Base-by-base conservation (phyloP, 768 basidiomycete species). In the Termitomyces sp. region DNA sequence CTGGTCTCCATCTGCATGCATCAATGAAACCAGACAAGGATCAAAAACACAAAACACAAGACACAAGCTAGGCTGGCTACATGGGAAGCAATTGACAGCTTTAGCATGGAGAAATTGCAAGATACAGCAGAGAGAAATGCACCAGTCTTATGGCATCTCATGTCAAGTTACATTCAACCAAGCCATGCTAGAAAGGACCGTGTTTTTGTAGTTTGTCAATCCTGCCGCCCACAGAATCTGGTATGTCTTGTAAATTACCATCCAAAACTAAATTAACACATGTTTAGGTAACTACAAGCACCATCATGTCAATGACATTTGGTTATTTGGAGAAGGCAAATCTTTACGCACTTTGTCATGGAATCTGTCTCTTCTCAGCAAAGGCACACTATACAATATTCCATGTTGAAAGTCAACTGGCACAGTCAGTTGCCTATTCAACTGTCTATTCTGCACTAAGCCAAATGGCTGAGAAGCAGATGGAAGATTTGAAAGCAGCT, bases 331-430 rank as follows among this genome's bases (percentile, higher is more conserved):
- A 38, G 18, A 29, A 41, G 3, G 59, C 59, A 20, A 62, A 49
- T 52, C 27, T 58, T 11, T 58, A 53, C 36, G 23, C 56, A 10
- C 23, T 64, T 11, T 64, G 63, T 36, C 53, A 41, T 33, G 63
- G 61, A 0, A 54, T 64, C 29, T 64, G 63, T 61, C 44, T 54
- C 1, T 62, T 64, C 44, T 51, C 63, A 29, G 38, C 54, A 11
- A 60, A 57, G 41, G 63, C 60, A 15, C 57, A 52, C 15, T 43
- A 52, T 5, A 56, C 61, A 4, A 35, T 64, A 20, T 64, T 50
- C 27, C 53, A 56, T 7, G 59, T 64, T 16, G 55, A 62, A 48
- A 60, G 57, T 49, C 50, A 57, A 5, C 45, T 64, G 3, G 63
- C 52, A 11, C 56, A 53, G 22, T 56, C 61, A 9, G 58, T 63